These are phyloP conservation scores for Colletotrichum neosansevieriae DNA, from an alignment of 2,329 filamentous ascomycete genomes.

Conservation along the genomic window DNA sequence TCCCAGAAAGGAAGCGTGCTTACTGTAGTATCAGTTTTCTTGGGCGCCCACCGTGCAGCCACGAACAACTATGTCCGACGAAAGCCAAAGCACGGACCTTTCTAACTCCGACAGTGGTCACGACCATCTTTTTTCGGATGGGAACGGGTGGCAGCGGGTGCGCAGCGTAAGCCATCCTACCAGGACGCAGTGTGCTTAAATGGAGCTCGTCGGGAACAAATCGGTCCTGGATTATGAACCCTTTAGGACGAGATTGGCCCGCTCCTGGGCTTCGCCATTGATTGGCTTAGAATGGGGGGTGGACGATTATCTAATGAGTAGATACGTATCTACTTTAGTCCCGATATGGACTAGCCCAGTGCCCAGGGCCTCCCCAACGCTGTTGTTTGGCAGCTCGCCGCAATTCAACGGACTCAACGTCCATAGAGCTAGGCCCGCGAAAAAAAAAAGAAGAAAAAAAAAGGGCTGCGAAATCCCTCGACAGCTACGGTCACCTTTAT, in stretches of 20 bases:
- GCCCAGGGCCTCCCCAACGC: constrained; percentile 40
- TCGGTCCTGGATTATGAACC: constrained; percentile 20
- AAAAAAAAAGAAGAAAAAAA: constrained; percentile 31
- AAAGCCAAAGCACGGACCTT: not conserved
- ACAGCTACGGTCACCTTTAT: constrained; percentile 38
- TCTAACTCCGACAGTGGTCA: not conserved
- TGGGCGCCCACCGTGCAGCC: no score
- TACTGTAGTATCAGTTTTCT: no score
- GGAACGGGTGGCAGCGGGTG: constrained; percentile 35
- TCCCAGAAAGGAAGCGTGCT: no score
- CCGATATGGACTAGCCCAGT: constrained; percentile 6
- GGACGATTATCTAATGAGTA: constrained; percentile 30
- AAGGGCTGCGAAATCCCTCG: constrained; percentile 42
- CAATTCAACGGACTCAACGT: constrained; percentile 43
- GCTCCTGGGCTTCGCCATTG: not conserved
- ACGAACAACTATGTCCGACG: no score
- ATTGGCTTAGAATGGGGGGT: constrained; percentile 15
- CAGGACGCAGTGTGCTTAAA: constrained; percentile 6
- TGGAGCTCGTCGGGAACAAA: constrained; percentile 27
- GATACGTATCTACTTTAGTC: not conserved
- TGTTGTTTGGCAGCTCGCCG: constrained; percentile 40
- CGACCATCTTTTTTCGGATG: constrained; percentile 25
- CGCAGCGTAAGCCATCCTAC: not conserved
- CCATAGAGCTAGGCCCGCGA: constrained; percentile 38
- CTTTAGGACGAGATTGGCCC: constrained; percentile 7